phyloP scores from a whole-genome alignment of 306 rosid genomes.

The Parietaria judaica region DNA sequence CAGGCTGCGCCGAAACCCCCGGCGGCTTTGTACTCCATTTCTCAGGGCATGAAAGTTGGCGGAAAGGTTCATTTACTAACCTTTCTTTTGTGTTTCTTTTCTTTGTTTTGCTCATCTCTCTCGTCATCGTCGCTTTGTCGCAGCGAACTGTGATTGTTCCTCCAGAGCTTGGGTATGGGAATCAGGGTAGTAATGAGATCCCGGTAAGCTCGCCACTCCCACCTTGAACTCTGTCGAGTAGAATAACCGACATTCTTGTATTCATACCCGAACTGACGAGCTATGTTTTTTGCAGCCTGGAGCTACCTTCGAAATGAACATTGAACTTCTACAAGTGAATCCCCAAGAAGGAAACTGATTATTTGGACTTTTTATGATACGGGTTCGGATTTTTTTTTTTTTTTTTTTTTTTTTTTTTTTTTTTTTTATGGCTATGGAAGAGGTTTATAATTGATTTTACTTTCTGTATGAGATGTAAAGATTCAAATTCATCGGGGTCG shows the following conservation, averaged over 20 bases:
- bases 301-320: constrained; percentile 73
- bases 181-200: constrained; percentile 80
- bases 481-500: no score
- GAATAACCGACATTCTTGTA: not conserved
- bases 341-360: constrained; percentile 35
- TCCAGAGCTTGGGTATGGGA: constrained; percentile 74
- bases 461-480: no score
- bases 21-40: constrained; percentile 58
- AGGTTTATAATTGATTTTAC: no score
- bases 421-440: no score
- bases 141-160: constrained; percentile 92
- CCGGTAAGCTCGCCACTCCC: constrained; percentile 43
- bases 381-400: no score
- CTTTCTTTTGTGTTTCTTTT: not conserved
- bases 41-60: constrained; percentile 87
- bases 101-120: not conserved
- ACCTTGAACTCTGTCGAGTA: not conserved
- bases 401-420: no score
- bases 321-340: constrained; percentile 67
- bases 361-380: constrained; percentile 6
- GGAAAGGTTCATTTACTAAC: constrained; percentile 51
- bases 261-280: not conserved
- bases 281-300: constrained; percentile 67
- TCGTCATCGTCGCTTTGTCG: constrained; percentile 11
- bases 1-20: constrained; percentile 99